Base-by-base conservation (phyloP, 148 eudicot genomes). In the Heliamphora exappendiculata region DNA sequence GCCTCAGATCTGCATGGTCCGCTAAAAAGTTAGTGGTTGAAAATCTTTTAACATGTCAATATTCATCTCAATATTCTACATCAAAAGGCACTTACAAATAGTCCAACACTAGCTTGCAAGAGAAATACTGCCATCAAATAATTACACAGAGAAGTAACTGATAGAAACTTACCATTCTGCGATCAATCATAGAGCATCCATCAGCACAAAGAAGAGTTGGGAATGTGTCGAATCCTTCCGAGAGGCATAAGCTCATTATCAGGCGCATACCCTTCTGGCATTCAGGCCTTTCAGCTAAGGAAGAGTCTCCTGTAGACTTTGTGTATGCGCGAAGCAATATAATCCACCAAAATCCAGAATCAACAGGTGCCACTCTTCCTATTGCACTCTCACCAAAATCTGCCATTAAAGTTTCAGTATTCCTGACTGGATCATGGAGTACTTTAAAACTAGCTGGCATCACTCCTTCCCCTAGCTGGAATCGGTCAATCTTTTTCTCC, bases 361-460 rank as follows among this genome's bases (percentile, higher is more conserved):
- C 99, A 70, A 95, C 85, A 34, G 99, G 99, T 42, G 99, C 99
- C 72, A 95, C 99, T 86, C 98, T 88, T 77, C 98, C 98, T 28
- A 93, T 93, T 47, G 98, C 98, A 83, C 89, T 93, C 76, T 95
- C 99, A 41, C 99, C 99, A 85, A 95, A 95, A 86, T 95, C 99
- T 33, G 99, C 96, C 16, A 89, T 86, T 72, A 95, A 55, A n/a
- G 93, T 93, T 80, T 95, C 99, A 12, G 85, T 84, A 75, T 93
- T 95, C 64, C 88, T 86, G 67, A 85, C 78, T 14, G 96, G 96
- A 78, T 95, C 94, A 67, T 91, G 96, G 49, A 80, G 83, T 53
- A 95, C 99, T 85, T 95, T 95, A 60, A 95, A 95, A 81, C 99
- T 95, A 57, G 99, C 99, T 50, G 99, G 99, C 97, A 95, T 95